Evolutionary conservation across 2,329 filamentous ascomycete genomes (phyloP), one percentile per base, ranked within the genome.

Genomic region (Fusarium multiceps): DNA sequence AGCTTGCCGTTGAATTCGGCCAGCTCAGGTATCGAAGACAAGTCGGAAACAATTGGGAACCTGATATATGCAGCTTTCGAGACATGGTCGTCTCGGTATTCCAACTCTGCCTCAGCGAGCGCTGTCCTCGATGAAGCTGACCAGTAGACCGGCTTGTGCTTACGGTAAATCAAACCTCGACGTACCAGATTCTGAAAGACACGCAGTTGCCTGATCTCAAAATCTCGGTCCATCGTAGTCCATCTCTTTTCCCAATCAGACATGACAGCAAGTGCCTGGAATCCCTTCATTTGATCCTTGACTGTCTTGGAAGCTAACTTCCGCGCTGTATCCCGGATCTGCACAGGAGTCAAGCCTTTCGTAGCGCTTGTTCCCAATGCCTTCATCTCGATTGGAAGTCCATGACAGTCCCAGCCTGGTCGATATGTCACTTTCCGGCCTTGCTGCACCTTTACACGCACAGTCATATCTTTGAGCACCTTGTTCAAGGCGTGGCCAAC

Each of bases 381-480:
- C 81, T 98, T 99, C 74, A 98, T 87, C 84, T 99, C 96, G 76
- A 99, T 99, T 2, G 96, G 96, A 50, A 99, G 86, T 1, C 96
- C 96, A 83, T 99, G 96, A 72, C 96, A 99, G 78, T 99, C 97
- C 96, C 96, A 99, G 47, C 96, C 95, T 4, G 96, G 96, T 18
- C 94, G 85, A 76, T 97, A 99, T 41, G 89, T 85, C 34, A 98
- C 90, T 67, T 88, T 86, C 75, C 73, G 74, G 73, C 86, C 96
- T 76, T 91, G 87, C 65, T 92, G 89, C 64, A 98, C 83, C 81
- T 97, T 90, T 66, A 91, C 89, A 42, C 96, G 89, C 73, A 94
- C 86, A 66, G 97, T 93, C 75, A 98, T 92, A 80, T 99, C 96
- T 83, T 99, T 99, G 63, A 97, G 85, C 73, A 98, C 91, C 82